Evolutionary conservation across 192 early-diverging fungal species (phyloP).

Genomic region (Polychytrium aggregatum): DNA sequence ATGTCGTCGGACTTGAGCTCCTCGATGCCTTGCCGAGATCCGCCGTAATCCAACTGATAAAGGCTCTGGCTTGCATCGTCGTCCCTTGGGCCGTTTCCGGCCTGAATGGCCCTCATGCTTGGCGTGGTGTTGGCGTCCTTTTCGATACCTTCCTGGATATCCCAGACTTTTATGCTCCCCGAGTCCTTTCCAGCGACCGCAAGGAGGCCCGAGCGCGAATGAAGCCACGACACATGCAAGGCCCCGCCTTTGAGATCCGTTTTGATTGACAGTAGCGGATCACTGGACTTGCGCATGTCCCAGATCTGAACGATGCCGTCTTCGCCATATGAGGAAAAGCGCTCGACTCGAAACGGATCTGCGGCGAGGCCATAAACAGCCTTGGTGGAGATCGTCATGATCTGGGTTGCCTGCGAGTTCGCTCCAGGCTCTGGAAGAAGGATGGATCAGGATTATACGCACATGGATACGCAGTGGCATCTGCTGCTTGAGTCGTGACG

Average conservation of each 20-base stretch:
- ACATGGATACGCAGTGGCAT: no score
- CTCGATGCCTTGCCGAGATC: no score
- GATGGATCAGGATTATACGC: no score
- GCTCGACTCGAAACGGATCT: constrained; percentile 57
- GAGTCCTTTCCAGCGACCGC: constrained; percentile 45
- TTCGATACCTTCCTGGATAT: constrained; percentile 48
- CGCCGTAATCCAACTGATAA: no score
- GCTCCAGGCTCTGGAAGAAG: no score
- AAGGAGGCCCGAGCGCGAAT: constrained; percentile 42
- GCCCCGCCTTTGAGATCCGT: constrained; percentile 25
- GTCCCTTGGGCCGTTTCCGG: no score
- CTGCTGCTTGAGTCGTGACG: no score
- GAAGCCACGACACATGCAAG: constrained; percentile 48
- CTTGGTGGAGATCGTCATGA: constrained; percentile 50
- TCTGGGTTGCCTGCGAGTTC: no score
- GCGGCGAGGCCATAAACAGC: constrained; percentile 52
- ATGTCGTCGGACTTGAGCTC: no score
- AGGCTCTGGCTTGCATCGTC: no score
- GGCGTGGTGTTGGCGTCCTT: no score
- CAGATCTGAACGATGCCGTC: constrained; percentile 57
- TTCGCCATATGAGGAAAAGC: constrained; percentile 62
- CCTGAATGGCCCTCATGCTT: no score
- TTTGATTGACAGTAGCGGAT: constrained; percentile 36
- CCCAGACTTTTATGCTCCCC: constrained; percentile 42
- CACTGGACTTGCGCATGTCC: constrained; percentile 57